Percentiles rank a stretch among this genome's conserved stretches.
These are phyloP conservation scores for Aureobasidium sp. DNA, from an alignment of 2,329 filamentous ascomycete species.

Conservation along the genomic window DNA sequence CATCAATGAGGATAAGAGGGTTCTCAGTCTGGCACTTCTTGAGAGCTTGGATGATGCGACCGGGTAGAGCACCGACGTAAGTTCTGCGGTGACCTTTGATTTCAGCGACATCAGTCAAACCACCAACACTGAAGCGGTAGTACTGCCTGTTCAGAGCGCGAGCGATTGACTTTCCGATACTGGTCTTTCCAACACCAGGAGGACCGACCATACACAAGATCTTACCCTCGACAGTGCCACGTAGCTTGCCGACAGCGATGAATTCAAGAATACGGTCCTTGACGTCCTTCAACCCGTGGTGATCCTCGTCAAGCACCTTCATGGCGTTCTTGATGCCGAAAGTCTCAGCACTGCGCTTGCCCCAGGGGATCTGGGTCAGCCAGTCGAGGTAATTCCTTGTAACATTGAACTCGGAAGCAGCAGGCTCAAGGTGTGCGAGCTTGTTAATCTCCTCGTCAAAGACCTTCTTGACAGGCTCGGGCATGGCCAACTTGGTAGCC, in stretches of 20 bases:
- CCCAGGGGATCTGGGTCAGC: constrained; percentile 98
- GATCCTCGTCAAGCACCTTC: constrained; percentile 86
- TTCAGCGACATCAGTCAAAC: constrained; percentile 92
- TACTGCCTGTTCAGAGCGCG: constrained; percentile 91
- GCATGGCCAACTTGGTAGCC: constrained; percentile 88
- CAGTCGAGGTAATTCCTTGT: constrained; percentile 97
- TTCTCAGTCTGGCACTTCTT: constrained; percentile 99
- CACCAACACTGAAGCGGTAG: constrained; percentile 96
- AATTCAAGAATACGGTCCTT: constrained; percentile 98
- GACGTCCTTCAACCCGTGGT: constrained; percentile 94
- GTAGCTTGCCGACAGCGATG: constrained; percentile 93
- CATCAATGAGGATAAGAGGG: constrained; percentile 89
- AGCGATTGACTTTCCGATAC: constrained; percentile 96
- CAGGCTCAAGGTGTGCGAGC: constrained; percentile 86
- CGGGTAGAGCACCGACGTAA: constrained; percentile 90
- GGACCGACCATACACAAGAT: constrained; percentile 96
- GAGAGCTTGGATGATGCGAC: constrained; percentile 92
- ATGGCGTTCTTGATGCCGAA: constrained; percentile 90
- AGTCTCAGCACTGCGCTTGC: constrained; percentile 88
- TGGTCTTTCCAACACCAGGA: constrained; percentile 96
- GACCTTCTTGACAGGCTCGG: constrained; percentile 89
- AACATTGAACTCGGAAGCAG: constrained; percentile 96
- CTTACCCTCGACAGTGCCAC: constrained; percentile 95
- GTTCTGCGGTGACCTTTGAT: constrained; percentile 97
- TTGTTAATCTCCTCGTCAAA: constrained; percentile 99